Evolutionary conservation across 2,329 filamentous ascomycete genomes (phyloP), one percentile per base, ranked within the genome.

Genomic region (Podosphaera xanthii): DNA sequence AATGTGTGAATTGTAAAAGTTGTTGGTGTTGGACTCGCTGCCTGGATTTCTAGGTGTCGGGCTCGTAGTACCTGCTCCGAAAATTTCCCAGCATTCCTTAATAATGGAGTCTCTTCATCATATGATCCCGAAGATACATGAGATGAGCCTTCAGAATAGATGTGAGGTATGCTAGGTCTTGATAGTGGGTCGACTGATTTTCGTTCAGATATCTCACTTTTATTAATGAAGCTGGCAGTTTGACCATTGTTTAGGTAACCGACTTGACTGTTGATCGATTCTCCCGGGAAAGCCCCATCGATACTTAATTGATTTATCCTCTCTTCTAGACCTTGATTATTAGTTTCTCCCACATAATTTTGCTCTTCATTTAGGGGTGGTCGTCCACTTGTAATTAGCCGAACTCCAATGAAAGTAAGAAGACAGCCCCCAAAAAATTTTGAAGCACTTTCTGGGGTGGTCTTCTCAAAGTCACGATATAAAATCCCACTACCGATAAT

Each of bases 361-460:
- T 83, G 79, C 2, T 81, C 77, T 2, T 80, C 77, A n/a, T 78
- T 74, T 22, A 77, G 77, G 12, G 71, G 73, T 57, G 78, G 74
- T 64, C 90, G 78, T 59, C 88, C 89, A 66, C 86, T 94, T 1
- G 92, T 97, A 67, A 98, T 96, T 64, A 96, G 79, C 71, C 92
- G 97, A n/a, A 98, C 92, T 8, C 92, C 92, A 61, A 91, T 82
- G 70, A 98, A 98, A 0, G 92, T 98, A 63, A 98, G 72, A 3
- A 87, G 76, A 71, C 92, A 98, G 44, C 92, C 92, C 31, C 87
- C 87, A 10, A 95, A 73, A 67, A 98, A 98, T 66, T 95, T 94
- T 60, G 75, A 73, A 2, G 87, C 86, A 66, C 87, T 86, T 55
- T 82, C 77, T 36, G 77, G 72, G 0, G 82, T 86, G 6, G 87